phyloP scores from a whole-genome alignment of 306 rosid genomes.

The Lathyrus tuberosus region DNA sequence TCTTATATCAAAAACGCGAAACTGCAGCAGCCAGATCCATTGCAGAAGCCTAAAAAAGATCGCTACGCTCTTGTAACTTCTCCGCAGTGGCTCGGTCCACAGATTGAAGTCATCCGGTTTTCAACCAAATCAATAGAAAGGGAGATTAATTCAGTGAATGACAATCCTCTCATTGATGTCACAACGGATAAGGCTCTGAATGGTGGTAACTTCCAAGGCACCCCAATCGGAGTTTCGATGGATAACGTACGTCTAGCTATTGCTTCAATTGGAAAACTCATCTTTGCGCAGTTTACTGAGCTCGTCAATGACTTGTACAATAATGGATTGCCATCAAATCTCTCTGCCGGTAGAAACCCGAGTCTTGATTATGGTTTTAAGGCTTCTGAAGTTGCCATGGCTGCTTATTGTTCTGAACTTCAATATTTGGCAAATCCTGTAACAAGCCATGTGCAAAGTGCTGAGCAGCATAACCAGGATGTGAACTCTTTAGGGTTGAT shows the following conservation, averaged over 20 bases:
- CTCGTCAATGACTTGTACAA: conserved; percentile 49
- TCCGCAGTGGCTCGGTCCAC: conserved; percentile 63
- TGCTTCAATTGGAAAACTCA: conserved; percentile 55
- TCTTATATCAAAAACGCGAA: conserved; percentile 38
- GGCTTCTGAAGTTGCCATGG: conserved; percentile 57
- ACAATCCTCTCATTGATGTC: conserved; percentile 56
- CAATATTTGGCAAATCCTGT: conserved; percentile 50
- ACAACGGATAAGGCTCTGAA: conserved; percentile 33
- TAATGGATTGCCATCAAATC: conserved; percentile 54
- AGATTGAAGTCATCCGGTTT: conserved; percentile 51
- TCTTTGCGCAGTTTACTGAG: conserved; percentile 57
- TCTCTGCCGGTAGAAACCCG: conserved; percentile 51
- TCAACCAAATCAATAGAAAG: conserved; percentile 49
- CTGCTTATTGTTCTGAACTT: conserved; percentile 54
- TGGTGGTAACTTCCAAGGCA: conserved; percentile 61
- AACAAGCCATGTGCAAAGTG: conserved; percentile 51
- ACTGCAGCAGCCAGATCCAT: conserved; percentile 41
- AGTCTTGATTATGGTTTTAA: conserved; percentile 57
- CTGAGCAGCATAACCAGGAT: conserved; percentile 59
- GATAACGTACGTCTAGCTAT: conserved; percentile 51
- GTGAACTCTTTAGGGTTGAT: conserved; percentile 57
- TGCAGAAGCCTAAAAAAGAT: conserved; percentile 51
- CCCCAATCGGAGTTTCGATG: conserved; percentile 60
- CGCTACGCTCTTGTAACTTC: conserved; percentile 57
- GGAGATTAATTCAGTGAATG: conserved; percentile 57